Base-by-base conservation (phyloP, 495 filamentous ascomycete genomes). In the Cryomyces minteri region DNA sequence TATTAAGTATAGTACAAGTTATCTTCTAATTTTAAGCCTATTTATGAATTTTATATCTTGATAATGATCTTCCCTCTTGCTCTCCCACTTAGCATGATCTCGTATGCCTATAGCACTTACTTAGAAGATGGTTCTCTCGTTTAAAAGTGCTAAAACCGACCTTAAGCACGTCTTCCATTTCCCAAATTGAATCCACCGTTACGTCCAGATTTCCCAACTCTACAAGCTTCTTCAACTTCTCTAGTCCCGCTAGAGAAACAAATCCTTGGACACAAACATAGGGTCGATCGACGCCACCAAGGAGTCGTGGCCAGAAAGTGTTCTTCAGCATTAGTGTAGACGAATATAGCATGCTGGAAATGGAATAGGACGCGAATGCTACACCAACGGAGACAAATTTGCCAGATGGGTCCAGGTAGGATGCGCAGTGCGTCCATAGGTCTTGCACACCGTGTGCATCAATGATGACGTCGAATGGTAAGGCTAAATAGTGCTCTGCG, bases 321-420 rank as follows among this genome's bases (percentile, higher is more conserved):
- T 66, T 67, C 46, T 43, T 42, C 12, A 52, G 4, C 46, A 66
- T 54, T 32, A 39, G 42, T 12, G 44, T 28, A 11, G 53, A 51
- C 4, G 53, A 36, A n/a, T 48, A 46, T 3, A 65, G 25, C 29
- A 62, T 48, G 37, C 41, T 41, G 43, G 48, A 44, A 14, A 48
- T 6, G 3, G 46, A 53, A 47, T 57, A 61, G 12, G 34, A 32
- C 6, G 41, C 30, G 31, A 51, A 45, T 18, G 54, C 51, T 6
- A 59, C 48, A 18, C 62, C 55, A 9, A 58, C 54, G 5, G 59
- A 55, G n/a, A 51, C 48, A 53, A 58, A 67, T 6, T 57, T 44
- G 4, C 57, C 55, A n/a, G 44, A 53, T 4, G 54, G 49, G 32
- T 48, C 53, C 39, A 67, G 59, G 45, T 51, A 65, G 5, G 39